Conservation (phyloP, 306 rosid genomes). For the Ormosia emarginata region DNA sequence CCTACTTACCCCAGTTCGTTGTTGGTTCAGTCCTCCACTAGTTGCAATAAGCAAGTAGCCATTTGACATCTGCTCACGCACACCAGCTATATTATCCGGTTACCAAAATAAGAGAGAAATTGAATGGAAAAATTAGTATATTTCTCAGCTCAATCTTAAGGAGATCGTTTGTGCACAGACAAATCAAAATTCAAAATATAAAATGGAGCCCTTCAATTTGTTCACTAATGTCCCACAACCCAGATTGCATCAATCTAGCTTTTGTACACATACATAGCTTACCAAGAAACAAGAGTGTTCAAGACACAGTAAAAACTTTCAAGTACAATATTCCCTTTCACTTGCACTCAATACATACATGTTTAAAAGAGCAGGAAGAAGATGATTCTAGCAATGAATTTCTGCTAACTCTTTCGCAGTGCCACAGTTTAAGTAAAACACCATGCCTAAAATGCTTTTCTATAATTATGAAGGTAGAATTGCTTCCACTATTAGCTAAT, state of each 20-base stretch:
- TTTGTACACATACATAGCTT: not conserved
- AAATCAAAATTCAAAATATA: slow-evolving; percentile 1
- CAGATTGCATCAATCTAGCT: not conserved
- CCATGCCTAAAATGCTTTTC: not conserved
- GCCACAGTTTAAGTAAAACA: not conserved
- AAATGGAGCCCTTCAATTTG: not conserved
- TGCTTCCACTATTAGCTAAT: not conserved
- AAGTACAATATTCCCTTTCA: not conserved
- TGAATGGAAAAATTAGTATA: slow-evolving; percentile 2
- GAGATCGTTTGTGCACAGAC: not conserved
- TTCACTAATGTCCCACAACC: not conserved
- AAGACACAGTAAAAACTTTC: not conserved
- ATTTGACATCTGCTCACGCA: slow-evolving; percentile 56
- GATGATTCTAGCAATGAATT: not conserved
- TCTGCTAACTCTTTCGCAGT: not conserved
- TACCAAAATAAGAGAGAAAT: slow-evolving; percentile 3
- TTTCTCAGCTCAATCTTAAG: not conserved
- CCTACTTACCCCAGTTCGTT: slow-evolving; percentile 89
- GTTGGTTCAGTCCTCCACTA: slow-evolving; percentile 97
- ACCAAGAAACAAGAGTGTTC: not conserved
- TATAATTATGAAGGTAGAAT: not conserved
- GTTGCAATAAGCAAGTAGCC: slow-evolving; percentile 95
- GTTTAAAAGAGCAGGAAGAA: not conserved
- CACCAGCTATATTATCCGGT: slow-evolving; percentile 52
- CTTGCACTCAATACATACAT: not conserved